Base-by-base conservation (phyloP, 306 rosid genomes). In the Acacia melanoxylon region DNA sequence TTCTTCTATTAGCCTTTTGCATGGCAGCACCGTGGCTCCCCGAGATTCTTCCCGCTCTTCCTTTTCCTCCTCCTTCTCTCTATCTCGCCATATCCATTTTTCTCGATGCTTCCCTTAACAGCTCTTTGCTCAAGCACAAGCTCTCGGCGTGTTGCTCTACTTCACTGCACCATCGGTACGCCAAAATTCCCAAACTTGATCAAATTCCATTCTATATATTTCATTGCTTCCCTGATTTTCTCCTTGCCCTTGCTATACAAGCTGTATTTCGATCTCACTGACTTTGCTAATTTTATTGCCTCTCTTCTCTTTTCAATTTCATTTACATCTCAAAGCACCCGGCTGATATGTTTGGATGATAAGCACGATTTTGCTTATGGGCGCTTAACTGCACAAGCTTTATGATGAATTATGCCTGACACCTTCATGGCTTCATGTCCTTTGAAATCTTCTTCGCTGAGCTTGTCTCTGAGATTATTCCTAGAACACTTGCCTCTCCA, bases 121-220 rank as follows among this genome's bases (percentile, higher is more conserved):
- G 81, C 76, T 81, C 84, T 20, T 88, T 68, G 70, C 88, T 89
- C 73, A 82, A 87, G 58, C 85, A 87, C 86, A 84, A 77, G 75
- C 77, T 87, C 82, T 45, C 25, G 25, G 19, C 74, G 15, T 83
- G 73, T 77, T 19, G 11, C 81, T 75, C 41, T 85, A 77, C 46
- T 86, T 76, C 72, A 83, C 83, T 80, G 70, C 78, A 44, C 10
- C 65, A 31, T 78, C 76, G 82, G 86, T 86, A 82, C 58, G 41
- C 74, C 46, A 24, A 80, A 51, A 78, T 84, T 46, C 77, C 48
- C 24, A 49, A 74, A 42, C 52, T 76, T 80, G 61, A 45, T 29
- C 77, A 51, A 19, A 16, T 84, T 72, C 52, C 85, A 29, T 46
- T 46, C 4, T 65, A 31, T 62, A 3, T 40, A 16, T 19, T 14